Evolutionary conservation across 1,284 basidiomycete species (phyloP), one percentile per base, ranked within the genome.

Genomic region (Apiotrichum gracile): DNA sequence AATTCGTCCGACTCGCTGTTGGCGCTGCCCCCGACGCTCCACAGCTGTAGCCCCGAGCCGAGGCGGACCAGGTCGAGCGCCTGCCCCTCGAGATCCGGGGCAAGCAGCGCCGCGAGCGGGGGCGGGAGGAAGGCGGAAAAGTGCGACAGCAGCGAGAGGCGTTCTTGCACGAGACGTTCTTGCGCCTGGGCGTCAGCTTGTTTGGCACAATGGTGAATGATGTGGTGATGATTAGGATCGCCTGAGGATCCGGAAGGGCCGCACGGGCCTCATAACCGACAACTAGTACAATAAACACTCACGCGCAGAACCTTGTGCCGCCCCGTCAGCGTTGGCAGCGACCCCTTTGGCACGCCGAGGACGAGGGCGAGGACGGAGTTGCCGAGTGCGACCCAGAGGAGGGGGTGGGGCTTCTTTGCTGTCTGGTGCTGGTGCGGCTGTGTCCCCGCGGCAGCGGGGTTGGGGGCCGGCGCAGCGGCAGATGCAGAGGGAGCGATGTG

Each of bases 281-380:
- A n/a, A n/a, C n/a, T n/a, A n/a, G n/a, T n/a, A 19, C 19, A 12
- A 10, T 3, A 2, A 17, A 1, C 8, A 68, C 71, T 61, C 57
- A 73, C 71, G 8, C 71, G 47, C 14, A 73, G 52, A 5, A 60
- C 66, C 43, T 61, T 63, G 56, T 73, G 71, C n/a, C 71, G 50
- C 0, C 71, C 70, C 0, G 70, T 73, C 19, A 73, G 26, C 12
- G 71, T 72, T 19, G 70, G 71, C 19, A 73, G 51, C 27, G 51
- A 44, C 3, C 70, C 70, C 54, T 71, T 73, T 4, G 71, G 71
- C 24, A 73, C 68, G 34, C 62, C 63, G 35, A 73, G 57, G 4
- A 73, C 62, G 33, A 73, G 48, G 1, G 69, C 67, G 16, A 68
- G 42, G 8, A 71, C 12, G 25, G 62, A 65, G 14, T 72, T 47